Evolutionary conservation across 495 filamentous ascomycete species (phyloP).

Genomic region (Daldinia concentrica): DNA sequence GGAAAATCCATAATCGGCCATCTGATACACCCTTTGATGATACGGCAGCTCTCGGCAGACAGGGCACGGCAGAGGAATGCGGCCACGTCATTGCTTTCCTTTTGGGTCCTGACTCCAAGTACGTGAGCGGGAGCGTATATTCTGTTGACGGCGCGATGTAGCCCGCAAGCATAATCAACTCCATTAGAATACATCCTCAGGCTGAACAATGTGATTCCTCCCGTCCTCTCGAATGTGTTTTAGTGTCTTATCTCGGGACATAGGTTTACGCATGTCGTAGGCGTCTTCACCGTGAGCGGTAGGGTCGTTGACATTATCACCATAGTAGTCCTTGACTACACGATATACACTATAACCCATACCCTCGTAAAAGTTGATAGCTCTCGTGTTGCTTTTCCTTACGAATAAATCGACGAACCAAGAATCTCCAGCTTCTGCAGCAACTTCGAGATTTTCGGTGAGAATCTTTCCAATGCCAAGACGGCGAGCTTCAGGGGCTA

Average conservation of each 20-base stretch:
- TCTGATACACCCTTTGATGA: constrained; percentile 48
- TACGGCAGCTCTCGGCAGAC: constrained; percentile 48
- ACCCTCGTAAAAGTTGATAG: constrained; percentile 85
- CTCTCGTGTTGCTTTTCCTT: constrained; percentile 83
- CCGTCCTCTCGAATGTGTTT: constrained; percentile 85
- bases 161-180: not conserved
- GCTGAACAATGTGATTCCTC: constrained; percentile 79
- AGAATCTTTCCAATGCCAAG: constrained; percentile 85
- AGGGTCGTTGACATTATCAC: constrained; percentile 74
- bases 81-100: constrained; percentile 62
- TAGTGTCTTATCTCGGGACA: constrained; percentile 79
- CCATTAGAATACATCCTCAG: constrained; percentile 81
- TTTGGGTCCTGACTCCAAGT: constrained; percentile 64
- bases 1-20: constrained; percentile 47
- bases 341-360: constrained; percentile 92
- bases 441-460: constrained; percentile 78
- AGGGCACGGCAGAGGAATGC: constrained; percentile 52
- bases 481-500: constrained; percentile 84
- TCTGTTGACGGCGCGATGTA: constrained; percentile 49
- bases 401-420: constrained; percentile 99
- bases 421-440: constrained; percentile 79
- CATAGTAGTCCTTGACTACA: constrained; percentile 88
- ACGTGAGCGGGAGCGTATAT: constrained; percentile 59
- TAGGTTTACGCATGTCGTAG: constrained; percentile 94
- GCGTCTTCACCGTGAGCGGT: constrained; percentile 77